These are phyloP conservation scores for Phragmites australis DNA, from an alignment of 176 grass and related monocot species.

Conservation along the genomic window DNA sequence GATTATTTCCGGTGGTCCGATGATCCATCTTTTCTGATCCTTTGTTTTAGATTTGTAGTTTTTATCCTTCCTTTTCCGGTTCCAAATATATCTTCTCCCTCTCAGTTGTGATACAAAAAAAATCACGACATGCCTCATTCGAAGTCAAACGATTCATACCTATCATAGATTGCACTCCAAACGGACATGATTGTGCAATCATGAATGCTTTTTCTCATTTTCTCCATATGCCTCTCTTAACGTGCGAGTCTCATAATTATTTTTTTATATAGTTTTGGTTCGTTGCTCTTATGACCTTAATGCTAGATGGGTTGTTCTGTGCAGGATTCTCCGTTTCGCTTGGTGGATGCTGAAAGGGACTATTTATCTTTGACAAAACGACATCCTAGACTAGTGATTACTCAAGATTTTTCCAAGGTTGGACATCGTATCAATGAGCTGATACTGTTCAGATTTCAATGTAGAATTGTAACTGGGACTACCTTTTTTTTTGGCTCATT, in stretches of 20 bases:
- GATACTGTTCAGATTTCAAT: background rate
- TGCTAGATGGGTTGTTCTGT: conserved; percentile 23
- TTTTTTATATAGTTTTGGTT: conserved; percentile 11
- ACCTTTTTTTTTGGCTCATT: background rate
- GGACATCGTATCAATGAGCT: conserved; percentile 2
- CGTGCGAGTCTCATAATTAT: background rate
- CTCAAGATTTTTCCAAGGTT: conserved; percentile 86
- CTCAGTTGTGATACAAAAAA: too few relatives aligned
- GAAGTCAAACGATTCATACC: too few relatives aligned
- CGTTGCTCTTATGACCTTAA: background rate
- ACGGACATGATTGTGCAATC: background rate
- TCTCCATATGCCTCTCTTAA: conserved; percentile 20
- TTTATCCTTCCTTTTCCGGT: conserved; percentile 26
- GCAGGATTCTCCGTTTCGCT: conserved; percentile 75
- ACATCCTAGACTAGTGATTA: conserved; percentile 67
- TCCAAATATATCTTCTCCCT: too few relatives aligned
- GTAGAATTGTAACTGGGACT: background rate
- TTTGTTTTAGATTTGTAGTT: too few relatives aligned
- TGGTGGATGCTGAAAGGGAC: conserved; percentile 79
- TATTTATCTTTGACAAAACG: conserved; percentile 79
- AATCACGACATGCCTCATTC: too few relatives aligned
- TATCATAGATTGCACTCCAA: conserved; percentile 11
- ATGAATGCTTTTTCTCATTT: conserved; percentile 2
- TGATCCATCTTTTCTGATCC: too few relatives aligned
- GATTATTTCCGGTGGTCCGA: too few relatives aligned